phyloP scores from a whole-genome alignment of 2,329 filamentous ascomycete genomes.

The Penicillium sp. region DNA sequence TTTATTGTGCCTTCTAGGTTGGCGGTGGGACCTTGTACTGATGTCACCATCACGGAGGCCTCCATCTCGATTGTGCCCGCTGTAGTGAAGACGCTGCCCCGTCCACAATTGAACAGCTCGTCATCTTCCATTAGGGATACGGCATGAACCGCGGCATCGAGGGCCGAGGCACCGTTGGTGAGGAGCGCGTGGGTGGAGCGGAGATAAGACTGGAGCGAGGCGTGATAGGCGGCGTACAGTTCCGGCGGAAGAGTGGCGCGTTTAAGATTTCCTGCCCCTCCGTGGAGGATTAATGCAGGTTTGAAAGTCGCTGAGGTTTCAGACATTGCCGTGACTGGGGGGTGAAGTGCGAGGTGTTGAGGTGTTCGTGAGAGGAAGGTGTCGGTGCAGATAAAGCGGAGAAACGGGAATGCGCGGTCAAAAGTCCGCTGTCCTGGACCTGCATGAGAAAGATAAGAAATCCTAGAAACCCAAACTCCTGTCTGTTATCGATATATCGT shows the following conservation, averaged over 20 bases:
- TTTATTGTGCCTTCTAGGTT: conserved; percentile 58
- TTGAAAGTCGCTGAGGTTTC: conserved; percentile 28
- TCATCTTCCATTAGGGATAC: conserved; percentile 76
- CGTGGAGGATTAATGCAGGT: conserved; percentile 69
- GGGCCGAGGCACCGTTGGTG: conserved; percentile 55
- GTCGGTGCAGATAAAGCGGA: conserved; percentile 5
- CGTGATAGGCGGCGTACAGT: conserved; percentile 60
- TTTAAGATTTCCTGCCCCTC: conserved; percentile 70
- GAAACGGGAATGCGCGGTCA: neutral
- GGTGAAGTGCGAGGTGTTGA: neutral
- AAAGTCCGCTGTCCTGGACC: neutral
- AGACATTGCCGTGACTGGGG: conserved; percentile 1
- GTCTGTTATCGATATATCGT: neutral
- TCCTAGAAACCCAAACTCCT: neutral
- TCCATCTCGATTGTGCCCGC: conserved; percentile 84
- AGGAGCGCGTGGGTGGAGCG: conserved; percentile 46
- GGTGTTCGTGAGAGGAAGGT: conserved; percentile 11
- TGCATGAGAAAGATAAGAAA: neutral
- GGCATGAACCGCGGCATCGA: conserved; percentile 74
- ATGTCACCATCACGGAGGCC: conserved; percentile 80
- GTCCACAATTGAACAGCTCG: conserved; percentile 79
- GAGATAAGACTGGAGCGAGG: conserved; percentile 64
- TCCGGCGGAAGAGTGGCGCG: conserved; percentile 60
- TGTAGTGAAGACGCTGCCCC: conserved; percentile 82
- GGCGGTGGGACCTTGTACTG: conserved; percentile 16